Conservation (phyloP, 1,284 basidiomycete genomes). For the Leccinum cinnamomeum region DNA sequence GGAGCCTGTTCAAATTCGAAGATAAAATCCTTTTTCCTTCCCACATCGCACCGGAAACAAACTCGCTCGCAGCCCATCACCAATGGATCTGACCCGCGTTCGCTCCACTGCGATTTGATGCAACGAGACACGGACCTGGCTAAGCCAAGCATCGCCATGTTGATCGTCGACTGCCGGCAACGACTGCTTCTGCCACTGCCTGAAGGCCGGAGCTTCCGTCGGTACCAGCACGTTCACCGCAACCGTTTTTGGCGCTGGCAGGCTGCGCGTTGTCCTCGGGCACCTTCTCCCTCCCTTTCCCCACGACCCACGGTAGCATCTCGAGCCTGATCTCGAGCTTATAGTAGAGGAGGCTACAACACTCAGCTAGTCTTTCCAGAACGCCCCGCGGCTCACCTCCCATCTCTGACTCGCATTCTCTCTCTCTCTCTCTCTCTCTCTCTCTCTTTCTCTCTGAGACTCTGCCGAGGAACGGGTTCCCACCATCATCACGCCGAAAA, state of each 20-base stretch:
- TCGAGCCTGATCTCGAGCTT: background rate
- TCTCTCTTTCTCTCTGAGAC: background rate
- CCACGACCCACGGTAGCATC: background rate
- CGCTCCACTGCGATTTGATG: background rate
- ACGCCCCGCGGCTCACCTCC: background rate
- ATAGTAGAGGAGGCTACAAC: background rate
- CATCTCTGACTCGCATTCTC: background rate
- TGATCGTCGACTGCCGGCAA: background rate
- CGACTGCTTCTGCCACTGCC: background rate
- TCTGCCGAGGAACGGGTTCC: background rate
- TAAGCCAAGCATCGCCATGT: background rate
- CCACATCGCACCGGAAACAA: background rate
- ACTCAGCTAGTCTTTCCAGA: background rate
- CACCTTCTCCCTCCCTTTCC: background rate
- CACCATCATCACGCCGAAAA: background rate
- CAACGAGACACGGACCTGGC: background rate
- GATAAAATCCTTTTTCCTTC: background rate
- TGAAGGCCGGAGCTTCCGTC: background rate
- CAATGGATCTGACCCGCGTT: background rate
- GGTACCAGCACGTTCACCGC: background rate
- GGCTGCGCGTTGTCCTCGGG: background rate
- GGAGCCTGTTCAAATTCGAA: background rate
- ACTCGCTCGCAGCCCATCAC: background rate
- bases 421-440: background rate
- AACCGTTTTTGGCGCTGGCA: background rate